These are phyloP conservation scores for Nannochloris sp. DNA, from an alignment of 139 green algal species.

Conservation along the genomic window DNA sequence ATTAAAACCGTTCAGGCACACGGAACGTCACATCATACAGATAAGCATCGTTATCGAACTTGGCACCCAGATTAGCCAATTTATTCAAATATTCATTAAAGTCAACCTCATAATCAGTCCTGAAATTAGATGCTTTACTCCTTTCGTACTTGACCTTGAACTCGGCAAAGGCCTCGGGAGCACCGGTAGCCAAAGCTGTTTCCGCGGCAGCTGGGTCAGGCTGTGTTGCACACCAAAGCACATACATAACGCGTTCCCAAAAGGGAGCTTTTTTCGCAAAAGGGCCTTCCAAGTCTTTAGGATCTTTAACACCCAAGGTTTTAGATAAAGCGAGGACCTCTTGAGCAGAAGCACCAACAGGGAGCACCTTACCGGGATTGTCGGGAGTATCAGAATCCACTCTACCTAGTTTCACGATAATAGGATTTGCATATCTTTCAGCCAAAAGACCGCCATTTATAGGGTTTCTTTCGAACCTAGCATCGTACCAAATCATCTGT, in stretches of 20 bases:
- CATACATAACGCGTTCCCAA: slow-evolving; percentile 47
- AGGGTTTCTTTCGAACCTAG: neutral
- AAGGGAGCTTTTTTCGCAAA: slow-evolving; percentile 63
- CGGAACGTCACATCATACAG: slow-evolving; percentile 29
- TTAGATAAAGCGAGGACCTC: slow-evolving; percentile 37
- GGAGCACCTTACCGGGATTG: slow-evolving; percentile 24
- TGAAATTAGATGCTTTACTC: slow-evolving; percentile 30
- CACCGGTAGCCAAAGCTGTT: slow-evolving; percentile 9
- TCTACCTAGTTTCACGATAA: slow-evolving; percentile 42
- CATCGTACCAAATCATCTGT: neutral
- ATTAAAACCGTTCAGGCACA: slow-evolving; percentile 8
- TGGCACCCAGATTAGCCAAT: slow-evolving; percentile 54
- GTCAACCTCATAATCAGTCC: slow-evolving; percentile 64
- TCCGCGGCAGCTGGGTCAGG: slow-evolving; percentile 11
- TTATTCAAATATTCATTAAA: slow-evolving; percentile 55
- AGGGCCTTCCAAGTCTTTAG: slow-evolving; percentile 15
- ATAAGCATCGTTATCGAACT: slow-evolving; percentile 56
- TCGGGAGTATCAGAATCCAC: slow-evolving; percentile 37
- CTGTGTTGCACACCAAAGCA: slow-evolving; percentile 42
- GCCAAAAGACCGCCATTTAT: neutral
- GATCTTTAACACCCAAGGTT: slow-evolving; percentile 26
- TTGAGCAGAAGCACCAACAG: slow-evolving; percentile 22
- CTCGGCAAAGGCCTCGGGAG: slow-evolving; percentile 18
- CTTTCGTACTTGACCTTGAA: slow-evolving; percentile 60
- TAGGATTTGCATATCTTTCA: neutral